These are phyloP conservation scores for Vinca minor DNA, from an alignment of 257 asterid genomes.

Conservation along the genomic window DNA sequence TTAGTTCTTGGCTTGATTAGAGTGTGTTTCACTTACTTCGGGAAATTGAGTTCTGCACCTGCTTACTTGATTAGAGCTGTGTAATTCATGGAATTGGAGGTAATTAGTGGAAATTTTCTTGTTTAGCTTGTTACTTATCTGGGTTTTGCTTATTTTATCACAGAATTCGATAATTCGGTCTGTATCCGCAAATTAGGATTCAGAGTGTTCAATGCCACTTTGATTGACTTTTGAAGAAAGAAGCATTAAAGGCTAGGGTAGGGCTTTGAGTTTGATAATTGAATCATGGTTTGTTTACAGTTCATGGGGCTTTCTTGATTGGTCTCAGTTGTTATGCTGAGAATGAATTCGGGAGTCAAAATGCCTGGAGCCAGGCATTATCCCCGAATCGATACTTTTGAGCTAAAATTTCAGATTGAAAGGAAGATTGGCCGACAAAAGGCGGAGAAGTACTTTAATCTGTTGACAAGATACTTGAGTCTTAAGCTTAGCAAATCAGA, in stretches of 20 bases:
- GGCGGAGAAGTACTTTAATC: slow-evolving; percentile 44
- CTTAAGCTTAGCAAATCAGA: slow-evolving; percentile 39
- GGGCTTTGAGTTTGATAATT: slow-evolving; percentile 20
- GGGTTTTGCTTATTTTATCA: slow-evolving; percentile 24
- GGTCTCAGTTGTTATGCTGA: slow-evolving; percentile 14
- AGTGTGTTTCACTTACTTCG: not conserved
- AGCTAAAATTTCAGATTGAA: slow-evolving; percentile 42
- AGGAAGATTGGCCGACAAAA: slow-evolving; percentile 47
- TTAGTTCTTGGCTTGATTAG: slow-evolving; percentile 10
- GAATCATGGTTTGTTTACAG: slow-evolving; percentile 20
- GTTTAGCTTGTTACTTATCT: slow-evolving; percentile 21
- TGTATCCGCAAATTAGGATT: slow-evolving; percentile 8
- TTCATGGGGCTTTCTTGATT: slow-evolving; percentile 17
- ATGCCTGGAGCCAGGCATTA: slow-evolving; percentile 46
- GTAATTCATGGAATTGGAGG: not conserved
- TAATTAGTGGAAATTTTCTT: not conserved
- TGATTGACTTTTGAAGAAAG: no score
- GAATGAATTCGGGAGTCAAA: slow-evolving; percentile 29
- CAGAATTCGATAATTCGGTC: slow-evolving; percentile 23
- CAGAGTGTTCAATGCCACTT: slow-evolving; percentile 19
- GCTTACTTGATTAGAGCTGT: not conserved
- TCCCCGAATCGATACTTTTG: slow-evolving; percentile 40
- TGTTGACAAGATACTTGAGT: slow-evolving; percentile 36
- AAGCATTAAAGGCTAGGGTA: no score
- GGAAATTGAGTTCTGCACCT: slow-evolving; percentile 6